These are phyloP conservation scores for Hordeum pubiflorum DNA, from an alignment of 202 grass and related monocot species.

Conservation along the genomic window DNA sequence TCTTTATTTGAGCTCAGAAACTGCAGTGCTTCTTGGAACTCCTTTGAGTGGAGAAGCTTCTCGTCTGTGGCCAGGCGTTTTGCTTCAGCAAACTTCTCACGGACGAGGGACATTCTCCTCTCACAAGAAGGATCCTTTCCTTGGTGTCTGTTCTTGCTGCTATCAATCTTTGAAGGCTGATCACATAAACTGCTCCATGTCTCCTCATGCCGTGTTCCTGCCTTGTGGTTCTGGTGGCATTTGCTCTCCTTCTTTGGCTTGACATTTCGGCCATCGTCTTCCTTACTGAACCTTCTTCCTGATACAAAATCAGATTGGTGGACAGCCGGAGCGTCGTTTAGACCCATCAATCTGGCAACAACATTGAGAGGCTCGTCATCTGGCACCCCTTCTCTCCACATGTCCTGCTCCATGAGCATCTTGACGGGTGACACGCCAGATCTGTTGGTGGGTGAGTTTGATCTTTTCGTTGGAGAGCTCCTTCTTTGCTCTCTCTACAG, in stretches of 20 bases:
- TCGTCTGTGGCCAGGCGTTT: slow-evolving; percentile 72
- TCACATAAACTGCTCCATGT: slow-evolving; percentile 28
- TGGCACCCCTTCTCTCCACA: slow-evolving; percentile 55
- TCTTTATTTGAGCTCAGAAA: slow-evolving; percentile 95
- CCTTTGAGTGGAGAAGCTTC: slow-evolving; percentile 82
- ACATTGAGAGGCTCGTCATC: slow-evolving; percentile 60
- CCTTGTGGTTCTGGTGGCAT: slow-evolving; percentile 29
- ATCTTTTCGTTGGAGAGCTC: slow-evolving; percentile 37
- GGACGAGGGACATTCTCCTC: slow-evolving; percentile 81
- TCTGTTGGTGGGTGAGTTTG: slow-evolving; percentile 42
- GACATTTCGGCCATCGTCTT: slow-evolving; percentile 23
- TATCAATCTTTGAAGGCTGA: slow-evolving; percentile 23
- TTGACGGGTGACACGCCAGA: slow-evolving; percentile 50
- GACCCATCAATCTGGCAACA: slow-evolving; percentile 89
- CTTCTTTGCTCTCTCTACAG: slow-evolving; percentile 43
- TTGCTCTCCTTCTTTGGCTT: slow-evolving; percentile 37
- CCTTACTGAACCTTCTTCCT: slow-evolving; percentile 10
- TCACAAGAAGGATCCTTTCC: slow-evolving; percentile 42
- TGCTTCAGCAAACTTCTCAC: slow-evolving; percentile 84
- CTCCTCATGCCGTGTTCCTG: background rate
- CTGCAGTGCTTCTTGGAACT: slow-evolving; percentile 84
- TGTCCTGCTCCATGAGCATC: slow-evolving; percentile 83
- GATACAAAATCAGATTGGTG: slow-evolving; percentile 30
- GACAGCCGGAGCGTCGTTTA: slow-evolving; percentile 39
- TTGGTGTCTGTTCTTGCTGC: slow-evolving; percentile 17